Conservation (phyloP, 352 stramenopile species). For the Thraustotheca clavata region DNA sequence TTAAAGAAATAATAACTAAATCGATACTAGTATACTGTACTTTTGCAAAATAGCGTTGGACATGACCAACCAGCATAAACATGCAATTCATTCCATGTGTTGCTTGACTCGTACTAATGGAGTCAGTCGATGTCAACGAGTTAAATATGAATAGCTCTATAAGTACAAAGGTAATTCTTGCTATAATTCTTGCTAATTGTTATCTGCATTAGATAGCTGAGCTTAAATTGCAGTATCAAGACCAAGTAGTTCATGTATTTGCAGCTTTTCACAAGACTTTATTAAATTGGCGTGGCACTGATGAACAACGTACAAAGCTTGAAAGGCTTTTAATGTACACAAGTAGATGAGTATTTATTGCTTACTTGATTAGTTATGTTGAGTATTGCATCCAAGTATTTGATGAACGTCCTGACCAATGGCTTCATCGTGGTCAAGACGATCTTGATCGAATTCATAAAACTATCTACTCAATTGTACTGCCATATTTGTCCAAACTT, state of each 20-base stretch:
- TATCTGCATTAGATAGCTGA: background rate
- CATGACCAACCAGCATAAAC: too few species aligned
- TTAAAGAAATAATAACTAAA: too few species aligned
- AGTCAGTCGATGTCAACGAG: too few species aligned
- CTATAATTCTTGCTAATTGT: too few species aligned
- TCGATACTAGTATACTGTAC: too few species aligned
- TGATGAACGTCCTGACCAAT: background rate
- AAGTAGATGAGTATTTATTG: background rate
- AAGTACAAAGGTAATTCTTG: too few species aligned
- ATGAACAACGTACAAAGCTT: conserved; percentile 1
- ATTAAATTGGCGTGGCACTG: background rate
- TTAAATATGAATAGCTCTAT: too few species aligned
- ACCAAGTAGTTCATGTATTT: background rate
- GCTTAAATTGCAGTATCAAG: background rate
- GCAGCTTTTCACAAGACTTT: conserved; percentile 8
- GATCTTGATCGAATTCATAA: conserved; percentile 82
- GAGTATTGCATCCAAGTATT: conserved; percentile 9
- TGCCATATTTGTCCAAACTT: conserved; percentile 75
- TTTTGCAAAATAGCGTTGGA: too few species aligned
- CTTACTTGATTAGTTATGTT: conserved; percentile 4
- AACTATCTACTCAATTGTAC: conserved; percentile 82
- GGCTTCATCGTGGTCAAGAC: conserved; percentile 16
- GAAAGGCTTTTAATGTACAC: background rate
- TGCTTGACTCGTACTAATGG: too few species aligned
- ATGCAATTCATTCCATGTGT: too few species aligned